Percentiles rank a stretch among this genome's conserved stretches.
These are phyloP conservation scores for Chloris gayana DNA, from an alignment of 176 grass and related monocot genomes.

Conservation along the genomic window DNA sequence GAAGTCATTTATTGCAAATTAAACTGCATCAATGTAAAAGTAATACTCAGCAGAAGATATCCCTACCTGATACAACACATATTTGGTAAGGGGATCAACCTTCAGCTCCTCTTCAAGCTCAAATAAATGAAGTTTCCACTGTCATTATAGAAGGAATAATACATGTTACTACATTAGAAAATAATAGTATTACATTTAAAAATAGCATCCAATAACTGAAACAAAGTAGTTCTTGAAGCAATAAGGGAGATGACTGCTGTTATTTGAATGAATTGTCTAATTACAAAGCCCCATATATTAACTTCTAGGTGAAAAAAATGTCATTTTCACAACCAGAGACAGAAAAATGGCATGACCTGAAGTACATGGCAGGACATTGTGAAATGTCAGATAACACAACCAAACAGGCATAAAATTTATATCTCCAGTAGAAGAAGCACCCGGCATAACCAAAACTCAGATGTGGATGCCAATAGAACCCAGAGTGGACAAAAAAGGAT, in stretches of 20 bases:
- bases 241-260: not conserved
- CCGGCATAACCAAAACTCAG: not conserved
- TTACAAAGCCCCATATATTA: not conserved
- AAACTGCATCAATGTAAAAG: not conserved
- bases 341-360: not conserved
- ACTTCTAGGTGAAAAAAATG: not conserved
- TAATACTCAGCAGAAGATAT: not conserved
- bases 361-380: not conserved
- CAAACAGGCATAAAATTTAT: not conserved
- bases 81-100: slow-evolving; percentile 77
- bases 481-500: not conserved
- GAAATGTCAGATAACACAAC: not conserved
- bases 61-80: slow-evolving; percentile 86
- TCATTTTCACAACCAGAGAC: not conserved
- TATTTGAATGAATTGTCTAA: not conserved
- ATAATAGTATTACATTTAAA: not conserved
- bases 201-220: not conserved
- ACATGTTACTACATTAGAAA: not conserved
- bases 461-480: not conserved
- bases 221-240: slow-evolving; percentile 16
- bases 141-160: slow-evolving; percentile 23
- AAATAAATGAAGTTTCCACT: slow-evolving; percentile 99
- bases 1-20: slow-evolving; percentile 1
- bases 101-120: slow-evolving; percentile 95
- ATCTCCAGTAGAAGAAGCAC: not conserved